Evolutionary conservation across 176 grass and related monocot species (phyloP), one percentile per base, ranked within the genome.

Genomic region (Phragmites australis): DNA sequence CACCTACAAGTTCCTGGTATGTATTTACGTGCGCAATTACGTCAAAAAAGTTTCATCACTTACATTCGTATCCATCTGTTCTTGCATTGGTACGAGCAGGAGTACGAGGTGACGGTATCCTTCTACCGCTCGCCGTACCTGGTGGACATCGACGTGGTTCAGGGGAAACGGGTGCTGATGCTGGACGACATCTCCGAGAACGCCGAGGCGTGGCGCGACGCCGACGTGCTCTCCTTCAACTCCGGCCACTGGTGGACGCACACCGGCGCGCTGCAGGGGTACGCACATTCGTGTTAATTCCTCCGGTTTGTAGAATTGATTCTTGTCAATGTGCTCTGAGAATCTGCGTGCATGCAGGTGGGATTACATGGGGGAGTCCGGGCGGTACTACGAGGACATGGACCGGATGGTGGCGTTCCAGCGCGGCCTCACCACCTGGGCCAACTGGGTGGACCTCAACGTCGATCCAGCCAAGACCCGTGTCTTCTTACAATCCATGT

Each of bases 191-290:
- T 98, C 83, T 75, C 92, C n/a, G 65, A 11, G 29, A 98, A 95
- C 83, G 88, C 73, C 76, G 56, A 89, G 25, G 70, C 86, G 58
- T 98, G 96, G 92, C 91, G 53, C 85, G 90, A n/a, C 69, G 92
- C 86, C 57, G 92, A 98, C 78, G 89, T 98, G 46, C 74, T 98
- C 55, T 89, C 78, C 42, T 98, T 98, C 80, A 98, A 98, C 66
- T 98, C 96, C 80, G 92, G 92, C 82, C 96, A 95, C 82, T 93
- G 96, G 96, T 95, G 96, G 96, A 98, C 96, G 46, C 96, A 98
- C 85, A 91, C 69, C 78, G 92, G 96, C 76, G 6, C 86, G 52
- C 76, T 94, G 44, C 90, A 91, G 73, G 96, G 96, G 96, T 89
- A 64, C 18, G 48, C n/a, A 37, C 34, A 37, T 1, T 14, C 13